Base-by-base conservation (phyloP, 2,329 filamentous ascomycete genomes). In the Neurospora crassa region DNA sequence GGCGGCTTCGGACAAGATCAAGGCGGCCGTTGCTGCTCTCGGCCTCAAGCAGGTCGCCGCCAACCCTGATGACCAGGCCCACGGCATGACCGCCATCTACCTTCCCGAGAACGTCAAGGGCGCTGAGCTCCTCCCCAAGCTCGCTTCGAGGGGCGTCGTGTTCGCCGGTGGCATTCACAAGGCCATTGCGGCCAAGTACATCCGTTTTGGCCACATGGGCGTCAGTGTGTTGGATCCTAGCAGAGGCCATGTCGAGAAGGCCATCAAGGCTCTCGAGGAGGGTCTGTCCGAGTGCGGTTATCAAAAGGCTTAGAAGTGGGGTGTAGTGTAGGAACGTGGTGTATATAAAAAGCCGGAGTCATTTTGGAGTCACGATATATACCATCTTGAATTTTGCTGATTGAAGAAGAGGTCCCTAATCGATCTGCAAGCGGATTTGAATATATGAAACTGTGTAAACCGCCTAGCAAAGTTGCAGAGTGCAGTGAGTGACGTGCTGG, bases 31-130 rank as follows among this genome's bases (percentile, higher is more conserved):
- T 69, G 83, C 88, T 5, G 91, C 92, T 69, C 85, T 98, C 43
- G 96, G 96, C 4, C 86, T 99, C 72, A 92, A 93, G 83, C 92
- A 97, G 80, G 86, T 99, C 45, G 94, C 96, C 29, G 82, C 88
- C 43, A 92, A 95, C 80, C 91, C 92, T 0, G 93, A 95, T 77
- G 92, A 97, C 82, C 95, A 98, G 83, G 94, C 96, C 59, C 95
- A 97, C 81, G 94, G 92, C 77, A 99, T 99, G 96, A 99, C 96
- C 3, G 95, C 96, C 72, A 96, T 99, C 76, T 97, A 96, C 82
- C 87, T 99, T 70, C 96, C 96, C 1, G 93, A 98, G 73, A 90
- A 87, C 53, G 84, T 98, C 70, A 90, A 91, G 76, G 90, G 92
- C 40, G 87, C 94, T 2, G 92, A 97, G 75, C 85, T 99, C 42